Percentiles rank a stretch among this genome's conserved stretches.
These are phyloP conservation scores for Aureobasidium subglaciale DNA, from an alignment of 2,329 filamentous ascomycete genomes.

Conservation along the genomic window DNA sequence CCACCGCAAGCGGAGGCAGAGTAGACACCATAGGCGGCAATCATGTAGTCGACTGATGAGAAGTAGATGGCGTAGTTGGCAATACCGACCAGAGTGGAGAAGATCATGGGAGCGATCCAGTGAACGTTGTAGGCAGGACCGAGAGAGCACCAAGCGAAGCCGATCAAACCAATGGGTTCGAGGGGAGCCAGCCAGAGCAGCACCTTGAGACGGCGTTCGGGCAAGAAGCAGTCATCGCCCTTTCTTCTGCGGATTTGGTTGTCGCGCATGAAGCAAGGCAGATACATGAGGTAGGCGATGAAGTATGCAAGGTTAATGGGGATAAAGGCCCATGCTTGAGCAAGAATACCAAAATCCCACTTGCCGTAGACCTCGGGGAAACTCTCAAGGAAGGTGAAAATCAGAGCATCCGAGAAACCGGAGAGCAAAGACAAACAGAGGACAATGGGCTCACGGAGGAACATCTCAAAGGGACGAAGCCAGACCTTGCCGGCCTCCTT, in stretches of 20 bases:
- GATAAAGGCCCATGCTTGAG: conserved; percentile 52
- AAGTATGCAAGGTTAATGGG: conserved; percentile 59
- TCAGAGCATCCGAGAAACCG: conserved; percentile 66
- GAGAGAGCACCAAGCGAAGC: conserved; percentile 62
- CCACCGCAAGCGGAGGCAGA: conserved; percentile 68
- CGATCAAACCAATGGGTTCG: conserved; percentile 60
- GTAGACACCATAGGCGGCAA: conserved; percentile 65
- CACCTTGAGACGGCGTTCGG: conserved; percentile 60
- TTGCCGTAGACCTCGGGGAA: conserved; percentile 57
- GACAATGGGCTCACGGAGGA: conserved; percentile 68
- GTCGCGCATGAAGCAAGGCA: conserved; percentile 43
- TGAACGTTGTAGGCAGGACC: conserved; percentile 49
- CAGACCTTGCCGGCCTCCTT: conserved; percentile 44
- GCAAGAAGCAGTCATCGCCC: conserved; percentile 41
- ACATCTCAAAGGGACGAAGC: conserved; percentile 63
- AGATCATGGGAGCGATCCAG: conserved; percentile 64
- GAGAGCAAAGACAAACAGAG: conserved; percentile 61
- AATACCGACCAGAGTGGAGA: conserved; percentile 59
- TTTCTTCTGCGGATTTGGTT: conserved; percentile 45
- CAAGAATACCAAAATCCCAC: conserved; percentile 54
- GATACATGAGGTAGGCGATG: conserved; percentile 53
- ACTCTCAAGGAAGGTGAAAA: conserved; percentile 71
- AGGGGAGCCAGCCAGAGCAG: conserved; percentile 56
- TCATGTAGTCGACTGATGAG: conserved; percentile 52
- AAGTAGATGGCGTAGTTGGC: conserved; percentile 48